A percentile compares a stretch with the other conserved stretches of the same genome.
These are phyloP conservation scores for Arctium lappa DNA, from an alignment of 129 eudicot genomes.

Conservation along the genomic window DNA sequence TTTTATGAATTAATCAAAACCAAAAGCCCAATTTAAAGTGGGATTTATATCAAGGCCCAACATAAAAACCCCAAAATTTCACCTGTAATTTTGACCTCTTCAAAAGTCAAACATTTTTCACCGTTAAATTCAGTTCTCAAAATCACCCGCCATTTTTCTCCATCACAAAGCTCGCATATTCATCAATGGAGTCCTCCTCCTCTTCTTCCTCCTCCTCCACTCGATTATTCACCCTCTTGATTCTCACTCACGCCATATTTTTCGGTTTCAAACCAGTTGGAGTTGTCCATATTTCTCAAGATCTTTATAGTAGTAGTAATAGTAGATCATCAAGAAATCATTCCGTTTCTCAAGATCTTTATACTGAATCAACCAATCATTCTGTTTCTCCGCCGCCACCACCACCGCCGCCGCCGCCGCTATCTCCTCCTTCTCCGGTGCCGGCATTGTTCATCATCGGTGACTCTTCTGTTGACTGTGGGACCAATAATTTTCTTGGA, in stretches of 20 bases:
- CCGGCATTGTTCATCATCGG: conserved; percentile 85
- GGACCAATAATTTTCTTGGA: conserved; percentile 91
- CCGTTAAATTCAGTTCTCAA: background rate
- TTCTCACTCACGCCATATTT: conserved; percentile 8
- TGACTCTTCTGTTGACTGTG: conserved; percentile 92
- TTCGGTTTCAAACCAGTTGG: conserved; percentile 21
- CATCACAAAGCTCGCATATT: conserved; percentile 5
- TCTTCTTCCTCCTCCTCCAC: background rate
- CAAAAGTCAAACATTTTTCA: background rate
- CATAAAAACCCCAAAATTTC: background rate
- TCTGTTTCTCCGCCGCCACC: conserved; percentile 17
- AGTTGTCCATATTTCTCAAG: conserved; percentile 22
- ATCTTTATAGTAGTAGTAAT: conserved; percentile 19
- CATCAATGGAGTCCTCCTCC: conserved; percentile 28
- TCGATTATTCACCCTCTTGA: conserved; percentile 13
- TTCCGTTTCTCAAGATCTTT: conserved; percentile 28
- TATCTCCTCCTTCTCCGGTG: conserved; percentile 21
- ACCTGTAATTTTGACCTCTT: background rate
- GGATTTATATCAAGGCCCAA: background rate
- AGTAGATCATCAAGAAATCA: conserved; percentile 11
- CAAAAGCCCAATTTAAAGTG: background rate
- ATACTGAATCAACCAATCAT: conserved; percentile 16
- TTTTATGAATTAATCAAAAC: background rate
- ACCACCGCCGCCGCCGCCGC: background rate
- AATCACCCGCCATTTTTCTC: conserved; percentile 26